These are phyloP conservation scores for Peltaster fructicola DNA, from an alignment of 2,329 filamentous ascomycete genomes.

Conservation along the genomic window DNA sequence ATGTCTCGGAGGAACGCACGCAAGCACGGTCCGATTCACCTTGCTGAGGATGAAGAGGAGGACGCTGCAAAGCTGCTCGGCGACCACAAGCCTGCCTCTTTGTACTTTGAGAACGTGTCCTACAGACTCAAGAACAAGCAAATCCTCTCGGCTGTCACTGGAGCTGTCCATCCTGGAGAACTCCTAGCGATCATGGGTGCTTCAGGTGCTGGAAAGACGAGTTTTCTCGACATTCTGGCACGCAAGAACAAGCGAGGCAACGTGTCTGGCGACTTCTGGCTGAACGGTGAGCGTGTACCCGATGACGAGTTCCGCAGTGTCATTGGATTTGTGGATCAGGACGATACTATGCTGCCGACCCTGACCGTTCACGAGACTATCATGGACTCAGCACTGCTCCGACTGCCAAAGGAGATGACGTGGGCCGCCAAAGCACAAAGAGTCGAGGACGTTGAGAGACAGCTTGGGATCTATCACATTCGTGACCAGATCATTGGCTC, in stretches of 20 bases:
- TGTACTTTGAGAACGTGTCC: conserved; percentile 75
- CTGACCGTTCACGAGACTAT: conserved; percentile 97
- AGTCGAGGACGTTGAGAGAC: conserved; percentile 83
- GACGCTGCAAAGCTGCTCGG: conserved; percentile 72
- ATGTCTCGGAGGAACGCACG: conserved; percentile 53
- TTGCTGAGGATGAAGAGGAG: conserved; percentile 71
- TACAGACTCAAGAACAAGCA: conserved; percentile 78
- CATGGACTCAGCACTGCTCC: conserved; percentile 75
- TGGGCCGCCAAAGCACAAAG: conserved; percentile 73
- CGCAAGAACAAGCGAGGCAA: conserved; percentile 88
- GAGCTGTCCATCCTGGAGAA: conserved; percentile 85
- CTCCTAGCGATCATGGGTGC: conserved; percentile 96
- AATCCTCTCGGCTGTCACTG: conserved; percentile 64
- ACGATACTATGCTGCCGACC: conserved; percentile 91
- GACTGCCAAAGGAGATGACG: conserved; percentile 86
- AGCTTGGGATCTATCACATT: conserved; percentile 87
- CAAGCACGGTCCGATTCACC: conserved; percentile 53
- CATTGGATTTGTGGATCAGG: conserved; percentile 93
- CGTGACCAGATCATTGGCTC: conserved; percentile 90
- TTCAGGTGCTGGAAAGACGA: conserved; percentile 92
- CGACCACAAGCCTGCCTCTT: conserved; percentile 76
- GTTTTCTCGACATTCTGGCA: conserved; percentile 87
- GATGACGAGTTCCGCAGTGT: conserved; percentile 80
- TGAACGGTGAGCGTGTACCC: conserved; percentile 80
- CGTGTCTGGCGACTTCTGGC: conserved; percentile 64